Conservation (phyloP, 495 filamentous ascomycete genomes). For the Letharia lupina region DNA sequence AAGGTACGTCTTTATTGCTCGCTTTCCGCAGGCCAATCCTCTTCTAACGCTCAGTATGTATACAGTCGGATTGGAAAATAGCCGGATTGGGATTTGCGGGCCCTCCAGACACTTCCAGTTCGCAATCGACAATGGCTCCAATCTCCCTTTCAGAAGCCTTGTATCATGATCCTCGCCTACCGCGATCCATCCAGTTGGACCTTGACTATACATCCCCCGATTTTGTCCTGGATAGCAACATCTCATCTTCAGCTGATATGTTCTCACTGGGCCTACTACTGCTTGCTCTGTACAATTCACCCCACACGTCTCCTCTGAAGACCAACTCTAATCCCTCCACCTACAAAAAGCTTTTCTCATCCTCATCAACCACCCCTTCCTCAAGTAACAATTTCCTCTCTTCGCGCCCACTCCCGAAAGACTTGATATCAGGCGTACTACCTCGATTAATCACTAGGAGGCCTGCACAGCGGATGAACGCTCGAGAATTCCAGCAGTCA, state of each 20-base stretch:
- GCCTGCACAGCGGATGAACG: conserved; percentile 77
- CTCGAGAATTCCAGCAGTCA: conserved; percentile 86
- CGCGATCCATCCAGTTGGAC: conserved; percentile 74
- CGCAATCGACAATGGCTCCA: conserved; percentile 59
- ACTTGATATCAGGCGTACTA: conserved; percentile 63
- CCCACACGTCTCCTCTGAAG: conserved; percentile 78
- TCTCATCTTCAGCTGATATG: conserved; percentile 74
- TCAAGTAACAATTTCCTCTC: conserved; percentile 76
- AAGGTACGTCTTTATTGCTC: conserved; percentile 49
- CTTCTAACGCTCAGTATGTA: conserved; percentile 22
- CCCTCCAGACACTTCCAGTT: conserved; percentile 57
- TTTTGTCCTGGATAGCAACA: conserved; percentile 78
- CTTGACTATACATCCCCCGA: conserved; percentile 92
- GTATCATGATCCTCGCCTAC: conserved; percentile 75
- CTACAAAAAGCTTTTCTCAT: conserved; percentile 73
- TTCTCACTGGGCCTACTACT: conserved; percentile 88
- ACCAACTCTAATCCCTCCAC: conserved; percentile 65
- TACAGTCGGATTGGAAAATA: conserved; percentile 92
- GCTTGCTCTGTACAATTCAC: conserved; percentile 84
- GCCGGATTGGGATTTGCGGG: conserved; percentile 86
- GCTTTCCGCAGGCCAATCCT: background rate
- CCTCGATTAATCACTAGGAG: conserved; percentile 77
- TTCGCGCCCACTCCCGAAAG: conserved; percentile 67
- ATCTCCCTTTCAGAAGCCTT: conserved; percentile 78
- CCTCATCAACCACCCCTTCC: conserved; percentile 66